Base-by-base conservation (phyloP, 139 green algal species). In the Chlorella vulgaris region DNA sequence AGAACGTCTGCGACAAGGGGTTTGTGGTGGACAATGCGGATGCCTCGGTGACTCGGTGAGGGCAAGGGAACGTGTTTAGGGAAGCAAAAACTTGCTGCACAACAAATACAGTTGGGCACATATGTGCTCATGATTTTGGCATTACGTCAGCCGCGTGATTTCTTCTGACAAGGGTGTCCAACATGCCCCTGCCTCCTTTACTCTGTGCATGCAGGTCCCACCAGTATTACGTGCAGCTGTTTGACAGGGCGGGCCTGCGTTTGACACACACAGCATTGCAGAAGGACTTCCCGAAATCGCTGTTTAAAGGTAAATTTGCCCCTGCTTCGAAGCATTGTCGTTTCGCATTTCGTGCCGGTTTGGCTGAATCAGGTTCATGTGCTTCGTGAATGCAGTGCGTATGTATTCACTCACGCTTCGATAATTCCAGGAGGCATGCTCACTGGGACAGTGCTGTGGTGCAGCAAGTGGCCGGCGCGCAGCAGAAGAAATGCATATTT, bases 1-100 rank as follows among this genome's bases (percentile, higher is more conserved):
- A 99, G 85, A 99, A 99, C 86, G 94, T 97, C 33, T 88, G 74
- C 67, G 81, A 86, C 24, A 68, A 91, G 18, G 94, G 94, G 28
- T 98, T 98, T 74, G 83, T 98, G 0, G 89, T 98, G 36, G 96
- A 99, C 88, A 93, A 89, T 42, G 93, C 97, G 22, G 96, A 99
- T 86, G 89, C 80, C 60, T 94, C 86, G 67, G 68, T 99, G 7
- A 98, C 96, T 4, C 87, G 95, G 61, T 93, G 60, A 29, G 60
- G 50, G 66, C 26, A 7, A n/a, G 62, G 10, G 62, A 24, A 33
- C n/a, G 4, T 29, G 13, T n/a, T n/a, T 1, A 28, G 62, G 29
- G 8, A 15, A 26, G 4, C 8, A 35, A 33, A 3, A n/a, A n/a
- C 8, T 36, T 26, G 22, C 21, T 67, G 28, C 3, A 36, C 21